Conservation (phyloP, 2,329 filamentous ascomycete genomes). For the Colletotrichum acutatum region DNA sequence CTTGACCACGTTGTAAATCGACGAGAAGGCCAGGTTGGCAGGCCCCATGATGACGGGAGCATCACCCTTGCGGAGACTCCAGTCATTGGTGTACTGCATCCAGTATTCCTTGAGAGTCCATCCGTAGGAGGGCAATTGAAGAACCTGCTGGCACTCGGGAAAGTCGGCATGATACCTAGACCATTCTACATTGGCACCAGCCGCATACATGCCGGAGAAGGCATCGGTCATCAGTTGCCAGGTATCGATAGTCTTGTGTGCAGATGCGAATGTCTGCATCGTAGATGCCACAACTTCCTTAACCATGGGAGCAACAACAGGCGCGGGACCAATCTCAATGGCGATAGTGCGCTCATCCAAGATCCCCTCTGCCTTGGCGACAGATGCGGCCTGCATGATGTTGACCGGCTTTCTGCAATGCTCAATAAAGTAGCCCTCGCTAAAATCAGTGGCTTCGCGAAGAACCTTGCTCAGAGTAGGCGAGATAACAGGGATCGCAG, state of each 20-base stretch:
- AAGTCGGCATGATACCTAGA: conserved; percentile 72
- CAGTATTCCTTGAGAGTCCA: conserved; percentile 81
- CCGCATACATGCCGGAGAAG: conserved; percentile 66
- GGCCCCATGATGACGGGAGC: conserved; percentile 49
- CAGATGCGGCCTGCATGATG: conserved; percentile 68
- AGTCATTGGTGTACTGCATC: conserved; percentile 73
- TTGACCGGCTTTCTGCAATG: conserved; percentile 74
- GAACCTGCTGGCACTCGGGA: conserved; percentile 53
- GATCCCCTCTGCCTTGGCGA: conserved; percentile 60
- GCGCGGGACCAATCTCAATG: conserved; percentile 77
- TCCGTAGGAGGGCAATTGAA: conserved; percentile 74
- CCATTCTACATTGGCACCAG: conserved; percentile 74
- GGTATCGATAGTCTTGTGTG: conserved; percentile 72
- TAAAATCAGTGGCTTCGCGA: conserved; percentile 55
- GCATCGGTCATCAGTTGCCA: conserved; percentile 72
- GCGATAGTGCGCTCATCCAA: conserved; percentile 72
- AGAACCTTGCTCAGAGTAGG: conserved; percentile 68
- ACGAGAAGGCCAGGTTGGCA: conserved; percentile 45
- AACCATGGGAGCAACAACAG: conserved; percentile 71
- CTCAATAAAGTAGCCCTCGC: conserved; percentile 67
- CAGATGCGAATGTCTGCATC: conserved; percentile 65
- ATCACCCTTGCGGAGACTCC: conserved; percentile 78
- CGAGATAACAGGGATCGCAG: conserved; percentile 72
- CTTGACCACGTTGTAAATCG: conserved; percentile 68
- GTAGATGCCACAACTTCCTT: conserved; percentile 67